A percentile compares a stretch with the other conserved stretches of the same genome.
These are phyloP conservation scores for Gyromitra esculenta DNA, from an alignment of 2,329 filamentous ascomycete genomes.

Conservation along the genomic window DNA sequence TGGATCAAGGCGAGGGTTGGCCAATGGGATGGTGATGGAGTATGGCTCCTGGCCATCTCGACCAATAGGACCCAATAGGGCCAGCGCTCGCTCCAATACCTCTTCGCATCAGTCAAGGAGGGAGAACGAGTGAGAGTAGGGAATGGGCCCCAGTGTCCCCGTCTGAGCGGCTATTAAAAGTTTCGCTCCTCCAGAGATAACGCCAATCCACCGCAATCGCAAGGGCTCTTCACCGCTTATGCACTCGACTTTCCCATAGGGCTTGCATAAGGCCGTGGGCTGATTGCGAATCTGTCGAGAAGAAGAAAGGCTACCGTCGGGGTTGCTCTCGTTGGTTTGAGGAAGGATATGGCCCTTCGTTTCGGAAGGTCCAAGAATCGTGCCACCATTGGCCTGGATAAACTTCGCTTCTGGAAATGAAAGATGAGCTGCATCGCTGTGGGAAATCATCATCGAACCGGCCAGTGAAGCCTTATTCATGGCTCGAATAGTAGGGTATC, in stretches of 20 bases:
- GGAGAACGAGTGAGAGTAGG: too few species aligned
- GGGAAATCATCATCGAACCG: neutral
- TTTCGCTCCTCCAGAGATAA: conserved; percentile 12
- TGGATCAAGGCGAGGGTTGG: neutral
- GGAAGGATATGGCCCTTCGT: neutral
- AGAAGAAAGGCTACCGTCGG: conserved; percentile 3
- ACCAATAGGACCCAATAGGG: neutral
- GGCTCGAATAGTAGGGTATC: neutral
- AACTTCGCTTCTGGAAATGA: conserved; percentile 12
- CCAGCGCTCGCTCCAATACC: neutral
- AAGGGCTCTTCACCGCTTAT: conserved; percentile 1
- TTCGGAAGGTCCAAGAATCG: conserved; percentile 27
- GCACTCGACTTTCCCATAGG: conserved; percentile 17
- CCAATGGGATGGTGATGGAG: conserved; percentile 14
- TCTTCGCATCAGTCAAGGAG: neutral
- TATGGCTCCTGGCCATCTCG: neutral
- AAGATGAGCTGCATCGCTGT: conserved; percentile 38
- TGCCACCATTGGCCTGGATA: conserved; percentile 18
- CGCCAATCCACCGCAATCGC: neutral
- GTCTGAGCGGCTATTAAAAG: neutral
- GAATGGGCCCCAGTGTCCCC: neutral
- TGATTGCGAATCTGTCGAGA: conserved; percentile 15
- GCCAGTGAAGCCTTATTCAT: neutral
- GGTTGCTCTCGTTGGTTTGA: neutral
- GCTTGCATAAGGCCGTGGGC: neutral